These are phyloP conservation scores for Colletotrichum shisoi DNA, from an alignment of 2,329 filamentous ascomycete species.

Conservation along the genomic window DNA sequence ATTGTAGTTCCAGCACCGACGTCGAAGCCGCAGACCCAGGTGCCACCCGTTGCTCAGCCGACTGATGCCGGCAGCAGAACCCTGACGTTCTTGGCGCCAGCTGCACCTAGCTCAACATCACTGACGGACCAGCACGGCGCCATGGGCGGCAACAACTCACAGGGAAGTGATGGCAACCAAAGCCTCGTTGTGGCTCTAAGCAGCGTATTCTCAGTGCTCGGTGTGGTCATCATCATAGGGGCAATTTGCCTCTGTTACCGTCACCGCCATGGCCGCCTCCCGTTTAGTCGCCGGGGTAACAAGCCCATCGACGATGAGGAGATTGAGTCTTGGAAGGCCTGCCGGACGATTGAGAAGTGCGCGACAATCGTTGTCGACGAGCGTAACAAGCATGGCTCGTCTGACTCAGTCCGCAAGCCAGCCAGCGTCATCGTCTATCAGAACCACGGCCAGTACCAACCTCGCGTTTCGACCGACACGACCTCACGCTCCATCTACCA, in stretches of 20 bases:
- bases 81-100: slow-evolving; percentile 11
- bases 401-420: slow-evolving; percentile 53
- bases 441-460: slow-evolving; percentile 40
- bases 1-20: slow-evolving; percentile 6
- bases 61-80: slow-evolving; percentile 30
- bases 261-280: slow-evolving; percentile 48
- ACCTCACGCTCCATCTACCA: slow-evolving; percentile 30
- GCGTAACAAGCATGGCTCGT: slow-evolving; percentile 46
- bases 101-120: slow-evolving; percentile 30
- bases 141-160: slow-evolving; percentile 26
- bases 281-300: slow-evolving; percentile 60
- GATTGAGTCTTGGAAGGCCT: slow-evolving; percentile 68
- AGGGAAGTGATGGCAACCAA: slow-evolving; percentile 45
- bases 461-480: slow-evolving; percentile 29
- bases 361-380: slow-evolving; percentile 44
- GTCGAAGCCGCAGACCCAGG: background rate
- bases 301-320: slow-evolving; percentile 71
- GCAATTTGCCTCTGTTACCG: slow-evolving; percentile 52
- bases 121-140: slow-evolving; percentile 25
- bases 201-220: slow-evolving; percentile 58
- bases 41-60: slow-evolving; percentile 14
- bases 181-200: slow-evolving; percentile 61
- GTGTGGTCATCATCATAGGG: slow-evolving; percentile 49
- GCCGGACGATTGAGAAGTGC: slow-evolving; percentile 45
- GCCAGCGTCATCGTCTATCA: slow-evolving; percentile 65